Conservation (phyloP, 306 rosid genomes). For the Vachellia pachyceras region DNA sequence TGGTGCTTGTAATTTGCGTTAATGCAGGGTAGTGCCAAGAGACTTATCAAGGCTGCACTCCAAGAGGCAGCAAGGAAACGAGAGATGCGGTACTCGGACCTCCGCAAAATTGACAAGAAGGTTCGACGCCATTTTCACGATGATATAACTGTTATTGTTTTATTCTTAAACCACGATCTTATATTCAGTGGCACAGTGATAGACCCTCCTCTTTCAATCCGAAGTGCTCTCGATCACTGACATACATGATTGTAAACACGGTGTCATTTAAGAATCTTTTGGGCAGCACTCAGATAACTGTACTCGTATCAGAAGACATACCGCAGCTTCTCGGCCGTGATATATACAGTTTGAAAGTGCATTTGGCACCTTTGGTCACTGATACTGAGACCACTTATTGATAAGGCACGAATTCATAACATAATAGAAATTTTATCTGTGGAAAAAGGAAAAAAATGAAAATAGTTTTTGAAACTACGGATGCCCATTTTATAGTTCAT, state of each 20-base stretch:
- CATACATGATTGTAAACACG: conserved; percentile 36
- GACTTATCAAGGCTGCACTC: conserved; percentile 85
- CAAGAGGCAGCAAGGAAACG: conserved; percentile 93
- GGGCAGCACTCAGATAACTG: conserved; percentile 13
- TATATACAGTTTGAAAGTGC: conserved; percentile 38
- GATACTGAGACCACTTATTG: conserved; percentile 31
- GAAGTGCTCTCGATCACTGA: conserved; percentile 64
- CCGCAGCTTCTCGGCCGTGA: conserved; percentile 18
- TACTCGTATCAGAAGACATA: conserved; percentile 21
- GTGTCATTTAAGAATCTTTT: conserved; percentile 35
- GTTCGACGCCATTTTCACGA: conserved; percentile 89
- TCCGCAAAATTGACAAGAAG: conserved; percentile 74
- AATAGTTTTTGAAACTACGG: conserved; percentile 17
- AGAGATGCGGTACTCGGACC: conserved; percentile 85
- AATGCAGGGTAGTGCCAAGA: conserved; percentile 90
- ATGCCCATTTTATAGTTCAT: neutral
- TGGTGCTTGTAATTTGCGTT: conserved; percentile 29
- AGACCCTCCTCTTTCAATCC: conserved; percentile 63
- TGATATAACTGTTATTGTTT: conserved; percentile 81
- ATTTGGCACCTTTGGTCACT: conserved; percentile 29
- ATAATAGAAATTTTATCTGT: conserved; percentile 39
- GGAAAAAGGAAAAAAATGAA: conserved; percentile 5
- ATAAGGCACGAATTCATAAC: conserved; percentile 37
- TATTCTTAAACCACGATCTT: conserved; percentile 80
- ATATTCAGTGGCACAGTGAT: conserved; percentile 57